phyloP scores from a whole-genome alignment of 768 basidiomycete genomes.

The Russula compacta region DNA sequence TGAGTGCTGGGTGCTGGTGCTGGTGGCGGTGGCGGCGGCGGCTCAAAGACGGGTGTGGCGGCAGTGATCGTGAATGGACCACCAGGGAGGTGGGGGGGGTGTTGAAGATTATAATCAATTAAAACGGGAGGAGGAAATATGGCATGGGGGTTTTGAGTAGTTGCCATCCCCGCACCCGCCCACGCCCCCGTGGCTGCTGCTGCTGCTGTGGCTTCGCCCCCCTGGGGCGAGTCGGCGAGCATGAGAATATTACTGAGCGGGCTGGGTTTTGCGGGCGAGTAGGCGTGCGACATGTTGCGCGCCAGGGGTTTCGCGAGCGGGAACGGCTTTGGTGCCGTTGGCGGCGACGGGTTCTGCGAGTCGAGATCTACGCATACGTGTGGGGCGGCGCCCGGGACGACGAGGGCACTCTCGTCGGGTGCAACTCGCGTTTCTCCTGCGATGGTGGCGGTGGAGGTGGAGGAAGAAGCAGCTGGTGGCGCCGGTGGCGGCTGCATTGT shows the following conservation, averaged over 20 bases:
- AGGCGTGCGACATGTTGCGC: conserved; percentile 65
- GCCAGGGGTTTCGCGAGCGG: conserved; percentile 66
- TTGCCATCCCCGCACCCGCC: background rate
- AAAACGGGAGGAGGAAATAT: background rate
- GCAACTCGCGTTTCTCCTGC: background rate
- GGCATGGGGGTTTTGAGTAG: background rate
- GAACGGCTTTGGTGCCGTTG: conserved; percentile 38
- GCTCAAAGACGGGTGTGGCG: background rate
- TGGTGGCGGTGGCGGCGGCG: background rate
- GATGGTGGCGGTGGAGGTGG: background rate
- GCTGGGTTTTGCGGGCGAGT: conserved; percentile 73
- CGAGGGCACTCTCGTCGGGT: too few relatives aligned
- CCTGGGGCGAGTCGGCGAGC: conserved; percentile 53
- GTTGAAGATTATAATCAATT: too few relatives aligned
- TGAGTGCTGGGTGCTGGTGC: background rate
- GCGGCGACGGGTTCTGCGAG: conserved; percentile 22
- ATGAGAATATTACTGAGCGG: conserved; percentile 72
- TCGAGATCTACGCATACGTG: conserved; percentile 2
- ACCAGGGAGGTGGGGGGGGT: background rate
- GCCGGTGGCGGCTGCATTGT: background rate
- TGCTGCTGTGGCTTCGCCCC: conserved; percentile 22
- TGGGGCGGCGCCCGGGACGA: too few relatives aligned
- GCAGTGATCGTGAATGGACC: background rate
- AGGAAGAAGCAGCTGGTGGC: background rate
- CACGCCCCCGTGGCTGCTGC: too few relatives aligned